phyloP scores from a whole-genome alignment of 345 rosid species.

The Citrus sp. region DNA sequence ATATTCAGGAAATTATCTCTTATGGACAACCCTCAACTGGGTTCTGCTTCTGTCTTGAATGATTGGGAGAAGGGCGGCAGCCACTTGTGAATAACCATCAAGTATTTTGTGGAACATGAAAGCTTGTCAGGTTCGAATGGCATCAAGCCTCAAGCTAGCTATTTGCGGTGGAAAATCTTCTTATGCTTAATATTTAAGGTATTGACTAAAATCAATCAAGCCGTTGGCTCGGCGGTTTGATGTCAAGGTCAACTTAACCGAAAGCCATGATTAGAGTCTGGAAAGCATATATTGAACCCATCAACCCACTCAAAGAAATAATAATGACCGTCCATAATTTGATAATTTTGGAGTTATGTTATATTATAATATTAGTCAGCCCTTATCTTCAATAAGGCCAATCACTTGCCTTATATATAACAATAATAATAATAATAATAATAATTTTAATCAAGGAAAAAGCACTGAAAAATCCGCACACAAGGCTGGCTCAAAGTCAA shows the following conservation, averaged over 20 bases:
- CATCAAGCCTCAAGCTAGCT: too few species aligned
- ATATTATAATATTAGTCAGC: neutral
- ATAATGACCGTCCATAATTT: neutral
- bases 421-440: too few species aligned
- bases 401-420: neutral
- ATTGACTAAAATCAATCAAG: neutral
- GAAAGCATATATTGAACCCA: neutral
- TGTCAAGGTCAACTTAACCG: neutral
- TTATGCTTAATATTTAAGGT: neutral
- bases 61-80: constrained; percentile 68
- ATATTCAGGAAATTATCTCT: constrained; percentile 70
- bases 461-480: neutral
- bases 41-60: constrained; percentile 63
- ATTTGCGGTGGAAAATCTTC: neutral
- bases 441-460: neutral
- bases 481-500: neutral
- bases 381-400: neutral
- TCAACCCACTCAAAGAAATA: neutral
- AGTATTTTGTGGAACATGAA: too few species aligned
- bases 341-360: neutral
- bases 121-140: too few species aligned
- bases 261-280: neutral
- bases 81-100: too few species aligned
- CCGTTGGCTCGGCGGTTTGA: neutral
- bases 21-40: constrained; percentile 76